These are phyloP conservation scores for Cytospora schulzeri DNA, from an alignment of 2,329 filamentous ascomycete species.

Conservation along the genomic window DNA sequence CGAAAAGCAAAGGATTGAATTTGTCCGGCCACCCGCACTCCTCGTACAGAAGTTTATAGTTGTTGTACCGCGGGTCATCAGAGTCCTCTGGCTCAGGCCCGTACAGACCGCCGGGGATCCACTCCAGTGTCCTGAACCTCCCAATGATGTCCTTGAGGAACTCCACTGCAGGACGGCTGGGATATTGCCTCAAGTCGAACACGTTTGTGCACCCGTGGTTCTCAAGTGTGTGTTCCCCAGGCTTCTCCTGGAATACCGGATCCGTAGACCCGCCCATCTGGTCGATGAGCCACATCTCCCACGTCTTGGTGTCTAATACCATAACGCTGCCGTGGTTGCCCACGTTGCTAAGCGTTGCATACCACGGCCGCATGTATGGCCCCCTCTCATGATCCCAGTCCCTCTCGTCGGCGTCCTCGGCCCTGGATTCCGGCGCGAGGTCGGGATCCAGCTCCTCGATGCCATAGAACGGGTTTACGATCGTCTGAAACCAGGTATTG, in stretches of 20 bases:
- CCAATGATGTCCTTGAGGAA: not conserved
- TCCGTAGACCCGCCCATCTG: not conserved
- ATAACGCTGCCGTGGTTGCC: conserved; percentile 2
- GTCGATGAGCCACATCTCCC: conserved; percentile 4
- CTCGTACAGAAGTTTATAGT: not conserved
- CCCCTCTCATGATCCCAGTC: not conserved
- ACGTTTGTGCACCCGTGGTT: not conserved
- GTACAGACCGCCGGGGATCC: conserved; percentile 4
- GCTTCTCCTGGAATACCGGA: not conserved
- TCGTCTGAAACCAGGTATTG: not conserved
- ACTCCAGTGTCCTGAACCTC: conserved; percentile 1
- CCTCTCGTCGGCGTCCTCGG: not conserved
- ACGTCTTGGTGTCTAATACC: conserved; percentile 4
- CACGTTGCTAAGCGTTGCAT: not conserved
- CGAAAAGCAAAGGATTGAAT: conserved; percentile 1
- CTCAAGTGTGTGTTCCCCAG: not conserved
- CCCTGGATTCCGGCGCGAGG: not conserved
- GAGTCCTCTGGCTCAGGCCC: not conserved
- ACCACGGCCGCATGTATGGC: conserved; percentile 9
- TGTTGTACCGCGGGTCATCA: not conserved
- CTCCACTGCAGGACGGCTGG: not conserved
- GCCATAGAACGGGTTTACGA: not conserved
- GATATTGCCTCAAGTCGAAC: not conserved
- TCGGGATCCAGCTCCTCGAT: not conserved
- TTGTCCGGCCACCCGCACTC: not conserved